Evolutionary conservation across 1,284 basidiomycete genomes (phyloP).

Genomic region (Porogramme epimiltina): DNA sequence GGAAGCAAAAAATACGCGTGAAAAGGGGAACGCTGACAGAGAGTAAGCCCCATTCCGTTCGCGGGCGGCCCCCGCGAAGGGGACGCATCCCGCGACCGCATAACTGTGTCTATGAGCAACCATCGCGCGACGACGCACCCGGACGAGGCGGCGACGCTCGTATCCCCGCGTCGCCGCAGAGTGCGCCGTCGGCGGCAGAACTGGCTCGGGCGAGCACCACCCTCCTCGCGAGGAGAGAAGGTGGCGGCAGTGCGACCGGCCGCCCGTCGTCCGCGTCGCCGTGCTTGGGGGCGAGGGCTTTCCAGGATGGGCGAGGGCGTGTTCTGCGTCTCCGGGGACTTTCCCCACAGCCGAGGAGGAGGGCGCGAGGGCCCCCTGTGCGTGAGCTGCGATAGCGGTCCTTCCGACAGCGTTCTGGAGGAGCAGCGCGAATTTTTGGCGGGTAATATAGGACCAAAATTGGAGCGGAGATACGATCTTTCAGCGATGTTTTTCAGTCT

Average conservation of each 20-base stretch:
- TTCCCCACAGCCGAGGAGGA: conserved; percentile 77
- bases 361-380: conserved; percentile 53
- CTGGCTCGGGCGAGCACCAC: conserved; percentile 46
- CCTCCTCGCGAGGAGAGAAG: conserved; percentile 18
- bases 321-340: conserved; percentile 86
- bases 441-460: not conserved
- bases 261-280: conserved; percentile 44
- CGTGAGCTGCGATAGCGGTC: conserved; percentile 84
- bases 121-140: conserved; percentile 41
- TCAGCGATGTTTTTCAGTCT: too few species aligned
- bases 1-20: conserved; percentile 46
- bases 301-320: conserved; percentile 58
- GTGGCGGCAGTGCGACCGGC: conserved; percentile 39
- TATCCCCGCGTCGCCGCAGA: conserved; percentile 67
- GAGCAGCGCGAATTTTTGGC: not conserved
- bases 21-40: conserved; percentile 51
- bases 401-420: conserved; percentile 42
- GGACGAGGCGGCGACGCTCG: conserved; percentile 56
- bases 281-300: conserved; percentile 68
- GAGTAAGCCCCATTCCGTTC: conserved; percentile 92
- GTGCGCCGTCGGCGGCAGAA: conserved; percentile 51
- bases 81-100: conserved; percentile 63
- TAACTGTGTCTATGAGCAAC: conserved; percentile 89
- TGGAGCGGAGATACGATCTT: not conserved
- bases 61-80: conserved; percentile 35